A percentile compares a stretch with the other conserved stretches of the same genome.
These are phyloP conservation scores for Pezicula carpinea DNA, from an alignment of 2,329 filamentous ascomycete genomes.

Conservation along the genomic window DNA sequence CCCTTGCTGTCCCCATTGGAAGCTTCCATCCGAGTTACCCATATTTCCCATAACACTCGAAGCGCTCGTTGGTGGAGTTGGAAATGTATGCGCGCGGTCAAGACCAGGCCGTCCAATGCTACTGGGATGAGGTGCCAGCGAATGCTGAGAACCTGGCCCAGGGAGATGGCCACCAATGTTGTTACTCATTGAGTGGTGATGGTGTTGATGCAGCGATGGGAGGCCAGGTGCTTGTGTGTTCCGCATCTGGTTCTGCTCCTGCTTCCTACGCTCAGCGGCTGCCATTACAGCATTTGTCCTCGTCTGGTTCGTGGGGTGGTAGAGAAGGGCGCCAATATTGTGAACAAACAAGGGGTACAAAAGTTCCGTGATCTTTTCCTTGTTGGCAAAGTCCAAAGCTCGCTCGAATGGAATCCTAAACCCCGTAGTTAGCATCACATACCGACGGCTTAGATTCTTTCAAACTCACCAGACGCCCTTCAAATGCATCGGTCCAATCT, in stretches of 20 bases:
- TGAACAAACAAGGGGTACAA: slow-evolving; percentile 96
- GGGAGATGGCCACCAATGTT: slow-evolving; percentile 49
- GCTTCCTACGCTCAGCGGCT: slow-evolving; percentile 72
- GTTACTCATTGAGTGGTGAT: slow-evolving; percentile 58
- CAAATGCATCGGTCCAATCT: slow-evolving; percentile 98
- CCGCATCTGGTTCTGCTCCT: slow-evolving; percentile 63
- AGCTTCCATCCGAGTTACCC: slow-evolving; percentile 66
- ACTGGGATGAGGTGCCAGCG: slow-evolving; percentile 62
- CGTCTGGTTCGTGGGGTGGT: slow-evolving; percentile 85
- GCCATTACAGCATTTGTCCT: slow-evolving; percentile 84
- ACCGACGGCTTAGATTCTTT: not conserved
- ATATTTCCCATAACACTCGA: slow-evolving; percentile 75
- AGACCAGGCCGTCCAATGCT: slow-evolving; percentile 67
- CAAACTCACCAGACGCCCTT: slow-evolving; percentile 93
- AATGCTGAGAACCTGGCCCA: slow-evolving; percentile 39
- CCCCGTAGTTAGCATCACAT: not conserved
- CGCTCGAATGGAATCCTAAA: slow-evolving; percentile 93
- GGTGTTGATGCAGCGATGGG: slow-evolving; percentile 66
- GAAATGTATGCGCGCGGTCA: slow-evolving; percentile 87
- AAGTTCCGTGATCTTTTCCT: slow-evolving; percentile 96
- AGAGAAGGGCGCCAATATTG: slow-evolving; percentile 89
- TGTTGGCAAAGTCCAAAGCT: slow-evolving; percentile 97
- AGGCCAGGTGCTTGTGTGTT: slow-evolving; percentile 53
- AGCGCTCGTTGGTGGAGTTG: slow-evolving; percentile 89
- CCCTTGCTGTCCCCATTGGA: slow-evolving; percentile 69